phyloP scores from a whole-genome alignment of 2,329 filamentous ascomycete genomes.

The Rhexocercosporidium sp. region DNA sequence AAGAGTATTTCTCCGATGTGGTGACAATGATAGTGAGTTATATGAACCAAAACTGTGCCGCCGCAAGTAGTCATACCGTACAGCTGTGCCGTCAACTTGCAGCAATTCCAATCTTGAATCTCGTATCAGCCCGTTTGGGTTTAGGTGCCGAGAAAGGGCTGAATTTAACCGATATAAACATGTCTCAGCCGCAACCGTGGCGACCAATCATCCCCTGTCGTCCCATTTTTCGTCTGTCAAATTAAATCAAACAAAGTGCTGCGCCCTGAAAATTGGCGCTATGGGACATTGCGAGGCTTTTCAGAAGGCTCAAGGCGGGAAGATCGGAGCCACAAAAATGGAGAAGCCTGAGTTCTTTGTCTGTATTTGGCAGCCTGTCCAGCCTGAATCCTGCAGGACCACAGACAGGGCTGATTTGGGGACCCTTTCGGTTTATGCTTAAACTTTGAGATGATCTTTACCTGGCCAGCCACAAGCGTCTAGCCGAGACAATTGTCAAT shows the following conservation, averaged over 20 bases:
- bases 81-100: neutral
- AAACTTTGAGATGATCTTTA: neutral
- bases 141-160: neutral
- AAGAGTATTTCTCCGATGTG: neutral
- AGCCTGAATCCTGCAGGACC: neutral
- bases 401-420: neutral
- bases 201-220: neutral
- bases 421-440: neutral
- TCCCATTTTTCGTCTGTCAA: neutral
- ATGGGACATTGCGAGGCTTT: neutral
- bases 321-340: neutral
- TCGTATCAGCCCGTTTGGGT: neutral
- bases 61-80: neutral
- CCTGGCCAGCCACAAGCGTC: neutral
- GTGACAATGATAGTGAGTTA: neutral
- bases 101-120: neutral
- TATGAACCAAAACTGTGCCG: neutral
- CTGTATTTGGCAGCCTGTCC: neutral
- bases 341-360: too few relatives aligned
- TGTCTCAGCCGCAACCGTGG: neutral
- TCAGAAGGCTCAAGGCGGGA: neutral
- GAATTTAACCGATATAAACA: slow-evolving; percentile 10
- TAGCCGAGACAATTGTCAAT: neutral
- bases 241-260: neutral
- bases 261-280: neutral